These are phyloP conservation scores for Botryotinia calthae DNA, from an alignment of 2,329 filamentous ascomycete species.

Conservation along the genomic window DNA sequence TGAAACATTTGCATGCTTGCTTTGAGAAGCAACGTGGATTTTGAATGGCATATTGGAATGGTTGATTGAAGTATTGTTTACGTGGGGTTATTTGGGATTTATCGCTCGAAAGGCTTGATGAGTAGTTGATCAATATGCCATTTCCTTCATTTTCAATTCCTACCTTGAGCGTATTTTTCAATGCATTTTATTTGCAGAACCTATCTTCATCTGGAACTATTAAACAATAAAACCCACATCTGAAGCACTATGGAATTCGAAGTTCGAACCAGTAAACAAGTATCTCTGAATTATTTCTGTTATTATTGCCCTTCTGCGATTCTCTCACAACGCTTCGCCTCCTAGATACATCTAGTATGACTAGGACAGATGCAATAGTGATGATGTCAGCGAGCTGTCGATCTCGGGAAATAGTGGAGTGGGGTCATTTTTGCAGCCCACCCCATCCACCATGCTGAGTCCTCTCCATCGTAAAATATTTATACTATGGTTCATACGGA, in stretches of 20 bases:
- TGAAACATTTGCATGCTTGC: background rate
- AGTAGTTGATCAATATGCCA: background rate
- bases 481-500: background rate
- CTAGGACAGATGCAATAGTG: background rate
- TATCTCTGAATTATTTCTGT: background rate
- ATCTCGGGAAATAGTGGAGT: background rate
- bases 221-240: too few species aligned
- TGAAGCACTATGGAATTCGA: background rate
- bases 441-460: background rate
- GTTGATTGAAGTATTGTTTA: too few species aligned
- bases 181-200: too few species aligned
- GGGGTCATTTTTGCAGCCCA: background rate
- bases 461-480: background rate
- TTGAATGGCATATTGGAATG: background rate
- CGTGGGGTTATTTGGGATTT: background rate
- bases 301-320: too few species aligned
- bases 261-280: background rate
- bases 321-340: background rate
- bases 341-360: background rate
- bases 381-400: background rate
- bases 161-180: too few species aligned
- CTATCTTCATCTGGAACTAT: too few species aligned
- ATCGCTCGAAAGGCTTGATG: background rate
- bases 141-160: background rate
- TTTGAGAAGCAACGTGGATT: background rate